phyloP scores from a whole-genome alignment of 1,284 basidiomycete genomes.

The Ceratorhiza oryzae-sativae region DNA sequence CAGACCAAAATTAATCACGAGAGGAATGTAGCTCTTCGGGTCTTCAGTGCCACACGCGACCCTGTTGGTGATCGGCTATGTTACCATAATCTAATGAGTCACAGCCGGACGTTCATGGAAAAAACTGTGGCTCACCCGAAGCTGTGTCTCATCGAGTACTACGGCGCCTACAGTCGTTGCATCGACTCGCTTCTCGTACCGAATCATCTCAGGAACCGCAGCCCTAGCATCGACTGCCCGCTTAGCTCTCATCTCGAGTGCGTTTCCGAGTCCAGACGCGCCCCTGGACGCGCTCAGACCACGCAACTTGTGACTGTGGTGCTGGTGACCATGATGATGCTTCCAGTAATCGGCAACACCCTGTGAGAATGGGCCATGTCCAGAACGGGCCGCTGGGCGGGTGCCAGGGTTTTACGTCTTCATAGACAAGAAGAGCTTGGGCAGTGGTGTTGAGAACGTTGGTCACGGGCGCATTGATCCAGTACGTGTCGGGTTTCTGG shows the following conservation, averaged over 20 bases:
- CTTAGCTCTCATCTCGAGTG: not conserved
- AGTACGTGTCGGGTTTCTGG: constrained; percentile 56
- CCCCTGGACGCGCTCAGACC: not conserved
- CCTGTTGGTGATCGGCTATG: constrained; percentile 49
- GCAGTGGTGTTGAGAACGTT: constrained; percentile 42
- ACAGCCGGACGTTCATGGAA: not conserved
- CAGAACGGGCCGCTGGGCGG: constrained; percentile 8
- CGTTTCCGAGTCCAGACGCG: not conserved
- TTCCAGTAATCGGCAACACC: constrained; percentile 22
- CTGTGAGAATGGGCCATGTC: constrained; percentile 23
- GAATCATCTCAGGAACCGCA: too few relatives aligned
- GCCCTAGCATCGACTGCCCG: not conserved
- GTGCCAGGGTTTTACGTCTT: constrained; percentile 8
- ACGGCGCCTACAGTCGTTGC: constrained; percentile 1
- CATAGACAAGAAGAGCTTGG: constrained; percentile 32
- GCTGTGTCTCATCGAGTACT: constrained; percentile 26
- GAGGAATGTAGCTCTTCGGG: too few relatives aligned
- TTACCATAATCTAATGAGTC: not conserved
- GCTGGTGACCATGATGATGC: constrained; percentile 10
- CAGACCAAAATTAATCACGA: too few relatives aligned
- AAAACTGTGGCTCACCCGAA: constrained; percentile 5
- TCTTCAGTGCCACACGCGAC: constrained; percentile 51
- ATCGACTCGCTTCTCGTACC: constrained; percentile 13
- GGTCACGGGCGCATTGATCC: constrained; percentile 51
- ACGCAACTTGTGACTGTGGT: constrained; percentile 1